phyloP scores from a whole-genome alignment of 148 eudicot genomes.

The Chenopodium suecicum region DNA sequence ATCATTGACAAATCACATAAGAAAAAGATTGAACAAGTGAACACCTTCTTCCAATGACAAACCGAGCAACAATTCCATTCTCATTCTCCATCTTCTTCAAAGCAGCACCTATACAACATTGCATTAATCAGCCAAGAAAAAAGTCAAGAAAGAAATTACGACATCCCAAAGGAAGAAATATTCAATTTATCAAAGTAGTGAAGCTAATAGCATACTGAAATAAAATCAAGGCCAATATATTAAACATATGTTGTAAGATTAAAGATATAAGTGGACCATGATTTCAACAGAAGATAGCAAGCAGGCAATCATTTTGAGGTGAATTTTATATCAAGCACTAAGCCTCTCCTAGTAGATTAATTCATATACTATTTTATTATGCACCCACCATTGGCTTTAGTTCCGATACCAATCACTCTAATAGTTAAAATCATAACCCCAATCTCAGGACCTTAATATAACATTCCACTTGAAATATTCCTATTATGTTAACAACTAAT shows the following conservation, averaged over 20 bases:
- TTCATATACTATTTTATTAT: background rate
- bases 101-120: slow-evolving; percentile 45
- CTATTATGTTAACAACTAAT: background rate
- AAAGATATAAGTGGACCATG: background rate
- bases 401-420: background rate
- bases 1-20: background rate
- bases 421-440: background rate
- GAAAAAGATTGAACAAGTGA: background rate
- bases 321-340: background rate
- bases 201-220: slow-evolving; percentile 7
- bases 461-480: background rate
- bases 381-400: background rate
- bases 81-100: slow-evolving; percentile 61
- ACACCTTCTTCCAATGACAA: slow-evolving; percentile 84
- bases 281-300: background rate
- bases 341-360: background rate
- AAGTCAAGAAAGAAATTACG: background rate
- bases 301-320: background rate
- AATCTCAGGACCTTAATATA: background rate
- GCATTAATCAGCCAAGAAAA: background rate
- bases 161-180: background rate
- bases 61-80: slow-evolving; percentile 67
- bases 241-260: background rate
- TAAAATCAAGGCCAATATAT: background rate
- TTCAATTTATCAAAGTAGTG: background rate